Base-by-base conservation (phyloP, 768 basidiomycete species). In the Tylopilus rubrobrunneus region DNA sequence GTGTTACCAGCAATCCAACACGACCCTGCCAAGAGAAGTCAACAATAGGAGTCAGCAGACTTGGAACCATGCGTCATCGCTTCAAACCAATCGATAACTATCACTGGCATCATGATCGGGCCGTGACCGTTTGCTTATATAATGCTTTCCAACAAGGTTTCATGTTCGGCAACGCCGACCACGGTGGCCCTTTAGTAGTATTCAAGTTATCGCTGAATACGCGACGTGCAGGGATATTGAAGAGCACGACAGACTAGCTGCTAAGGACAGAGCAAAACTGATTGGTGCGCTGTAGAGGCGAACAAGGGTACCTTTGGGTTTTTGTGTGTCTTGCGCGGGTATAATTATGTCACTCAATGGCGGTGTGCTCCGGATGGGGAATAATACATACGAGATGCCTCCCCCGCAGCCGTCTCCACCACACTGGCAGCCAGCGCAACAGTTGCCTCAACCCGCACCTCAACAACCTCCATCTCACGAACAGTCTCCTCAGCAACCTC, bases 181-280 rank as follows among this genome's bases (percentile, higher is more conserved):
- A 19, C 19, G 19, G 19, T 19, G 19, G 19, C 19, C 19, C 19
- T 19, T 19, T 19, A 19, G 19, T 19, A 19, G 19, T 19, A 19
- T 19, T 19, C 19, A 19, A 19, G 19, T 19, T 19, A 36, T 28
- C 36, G 17, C 46, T 53, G 39, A 60, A 39, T 23, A 7, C 7
- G 6, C 52, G 29, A 50, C 45, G 43, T 1, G 7, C 65, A 90
- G 88, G 53, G 78, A 88, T 61, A 90, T 91, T 59, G 87, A 87
- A 55, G 84, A 83, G 58, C 88, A 91, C 62, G 86, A 91, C 66
- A 74, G 76, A 25, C 75, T 82, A 19, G 86, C 86, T 15, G 70
- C 71, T 5, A 55, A 68, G 45, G 79, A 83, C 60, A 76, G 70
- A 54, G 33, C 27, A 27, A 56, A 58, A 17, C 27, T 46, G 33